A percentile compares a stretch with the other conserved stretches of the same genome.
These are phyloP conservation scores for Nicotiana rustica DNA, from an alignment of 305 asterid genomes.

Conservation along the genomic window DNA sequence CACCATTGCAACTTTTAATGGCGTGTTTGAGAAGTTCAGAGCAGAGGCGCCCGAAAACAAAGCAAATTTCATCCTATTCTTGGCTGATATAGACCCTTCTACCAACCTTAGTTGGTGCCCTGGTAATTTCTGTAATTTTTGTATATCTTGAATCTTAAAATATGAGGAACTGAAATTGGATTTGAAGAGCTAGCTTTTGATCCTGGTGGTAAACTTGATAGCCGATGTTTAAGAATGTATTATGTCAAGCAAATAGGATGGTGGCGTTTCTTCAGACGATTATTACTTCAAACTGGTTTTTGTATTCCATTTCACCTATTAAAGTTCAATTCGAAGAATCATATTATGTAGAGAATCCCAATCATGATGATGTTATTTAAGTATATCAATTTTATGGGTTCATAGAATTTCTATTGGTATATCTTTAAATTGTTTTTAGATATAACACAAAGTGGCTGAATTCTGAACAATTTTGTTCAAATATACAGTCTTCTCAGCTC, in stretches of 20 bases:
- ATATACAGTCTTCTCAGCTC: not conserved
- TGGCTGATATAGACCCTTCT: conserved; percentile 88
- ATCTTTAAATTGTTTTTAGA: too few relatives aligned
- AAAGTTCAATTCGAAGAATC: too few relatives aligned
- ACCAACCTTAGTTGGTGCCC: conserved; percentile 97
- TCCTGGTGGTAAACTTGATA: not conserved
- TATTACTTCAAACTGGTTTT: not conserved
- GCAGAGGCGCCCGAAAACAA: conserved; percentile 62
- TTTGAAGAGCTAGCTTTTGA: not conserved
- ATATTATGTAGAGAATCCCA: too few relatives aligned
- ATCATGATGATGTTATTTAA: too few relatives aligned
- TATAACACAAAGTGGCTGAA: too few relatives aligned
- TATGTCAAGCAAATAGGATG: not conserved
- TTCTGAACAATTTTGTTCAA: not conserved
- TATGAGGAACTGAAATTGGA: not conserved
- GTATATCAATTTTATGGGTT: too few relatives aligned
- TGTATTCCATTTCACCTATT: too few relatives aligned
- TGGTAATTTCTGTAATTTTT: conserved; percentile 47
- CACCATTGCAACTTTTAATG: conserved; percentile 62
- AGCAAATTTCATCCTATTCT: conserved; percentile 79
- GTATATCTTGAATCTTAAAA: not conserved
- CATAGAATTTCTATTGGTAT: too few relatives aligned
- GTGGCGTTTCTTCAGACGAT: not conserved
- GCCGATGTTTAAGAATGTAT: not conserved
- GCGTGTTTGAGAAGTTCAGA: conserved; percentile 59